Percentiles rank a stretch among this genome's conserved stretches.
phyloP scores from a whole-genome alignment of 2,329 filamentous ascomycete genomes.

The Claviceps fusiformis region DNA sequence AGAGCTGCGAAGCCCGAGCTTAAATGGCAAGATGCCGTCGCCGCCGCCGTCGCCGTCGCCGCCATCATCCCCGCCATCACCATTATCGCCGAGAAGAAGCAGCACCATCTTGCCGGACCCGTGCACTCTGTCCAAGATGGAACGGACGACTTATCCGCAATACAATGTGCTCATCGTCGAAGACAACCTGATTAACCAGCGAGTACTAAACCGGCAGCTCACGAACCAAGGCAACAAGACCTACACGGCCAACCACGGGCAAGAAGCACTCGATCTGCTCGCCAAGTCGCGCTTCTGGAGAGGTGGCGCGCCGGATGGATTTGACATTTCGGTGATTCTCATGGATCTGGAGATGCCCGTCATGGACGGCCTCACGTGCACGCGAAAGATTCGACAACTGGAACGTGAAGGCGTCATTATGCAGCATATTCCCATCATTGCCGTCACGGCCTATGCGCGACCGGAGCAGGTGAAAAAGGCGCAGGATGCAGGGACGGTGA shows the following conservation, averaged over 20 bases:
- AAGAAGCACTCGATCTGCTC: conserved; percentile 44
- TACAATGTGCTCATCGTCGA: conserved; percentile 50
- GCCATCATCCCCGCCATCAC: not conserved
- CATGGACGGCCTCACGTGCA: conserved; percentile 67
- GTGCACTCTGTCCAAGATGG: not conserved
- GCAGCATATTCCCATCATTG: conserved; percentile 60
- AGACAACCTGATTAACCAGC: conserved; percentile 54
- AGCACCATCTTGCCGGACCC: not conserved
- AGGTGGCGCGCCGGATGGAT: conserved; percentile 27
- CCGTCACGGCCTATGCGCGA: conserved; percentile 69
- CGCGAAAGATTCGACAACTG: conserved; percentile 53
- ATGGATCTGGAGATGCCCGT: conserved; percentile 78
- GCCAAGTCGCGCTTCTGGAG: conserved; percentile 41
- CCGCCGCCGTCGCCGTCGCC: not conserved
- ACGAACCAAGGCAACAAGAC: conserved; percentile 45
- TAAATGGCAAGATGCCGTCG: not conserved
- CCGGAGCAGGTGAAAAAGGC: conserved; percentile 59
- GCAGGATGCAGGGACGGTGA: conserved; percentile 57
- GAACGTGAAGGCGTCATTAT: conserved; percentile 47
- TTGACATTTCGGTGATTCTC: conserved; percentile 51
- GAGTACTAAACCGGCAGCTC: conserved; percentile 47
- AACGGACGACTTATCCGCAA: conserved; percentile 11
- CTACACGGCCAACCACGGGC: conserved; percentile 50
- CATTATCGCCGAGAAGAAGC: not conserved
- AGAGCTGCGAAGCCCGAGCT: not conserved